phyloP scores from a whole-genome alignment of 805 yeast genomes.

The Priceomyces haplophilus region DNA sequence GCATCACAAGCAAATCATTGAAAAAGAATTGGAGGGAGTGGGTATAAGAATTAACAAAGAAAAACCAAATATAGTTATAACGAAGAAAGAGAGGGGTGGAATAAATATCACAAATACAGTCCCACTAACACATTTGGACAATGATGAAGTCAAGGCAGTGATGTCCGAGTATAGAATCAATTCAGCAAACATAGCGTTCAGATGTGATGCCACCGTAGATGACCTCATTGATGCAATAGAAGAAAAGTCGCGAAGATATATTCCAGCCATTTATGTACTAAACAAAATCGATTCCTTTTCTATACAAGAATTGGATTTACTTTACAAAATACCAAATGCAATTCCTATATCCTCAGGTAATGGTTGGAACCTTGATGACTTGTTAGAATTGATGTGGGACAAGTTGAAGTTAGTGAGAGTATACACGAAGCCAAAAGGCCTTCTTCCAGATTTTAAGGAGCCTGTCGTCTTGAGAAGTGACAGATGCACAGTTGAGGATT shows the following conservation, averaged over 20 bases:
- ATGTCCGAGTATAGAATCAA: conserved; percentile 93
- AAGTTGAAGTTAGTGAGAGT: conserved; percentile 87
- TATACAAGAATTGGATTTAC: conserved; percentile 84
- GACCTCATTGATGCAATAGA: conserved; percentile 93
- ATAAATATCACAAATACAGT: conserved; percentile 90
- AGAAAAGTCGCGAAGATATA: conserved; percentile 84
- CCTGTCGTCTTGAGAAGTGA: conserved; percentile 89
- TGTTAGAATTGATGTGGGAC: conserved; percentile 94
- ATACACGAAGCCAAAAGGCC: conserved; percentile 96
- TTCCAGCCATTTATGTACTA: conserved; percentile 91
- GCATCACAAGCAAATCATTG: conserved; percentile 90
- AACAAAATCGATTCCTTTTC: conserved; percentile 96
- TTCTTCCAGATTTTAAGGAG: conserved; percentile 87
- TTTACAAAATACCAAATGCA: conserved; percentile 92
- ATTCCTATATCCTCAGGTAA: conserved; percentile 94
- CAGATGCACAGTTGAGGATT: conserved; percentile 85
- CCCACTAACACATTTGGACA: conserved; percentile 85
- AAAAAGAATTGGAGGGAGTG: conserved; percentile 93
- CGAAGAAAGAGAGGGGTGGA: conserved; percentile 95
- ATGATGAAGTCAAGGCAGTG: conserved; percentile 93
- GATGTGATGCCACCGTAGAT: conserved; percentile 98
- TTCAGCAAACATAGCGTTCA: conserved; percentile 92
- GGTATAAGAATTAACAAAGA: conserved; percentile 90
- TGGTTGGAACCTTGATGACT: conserved; percentile 96
- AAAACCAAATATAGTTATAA: conserved; percentile 89